Evolutionary conservation across 495 filamentous ascomycete genomes (phyloP), one percentile per base, ranked within the genome.

Genomic region (Xylaria acuta): DNA sequence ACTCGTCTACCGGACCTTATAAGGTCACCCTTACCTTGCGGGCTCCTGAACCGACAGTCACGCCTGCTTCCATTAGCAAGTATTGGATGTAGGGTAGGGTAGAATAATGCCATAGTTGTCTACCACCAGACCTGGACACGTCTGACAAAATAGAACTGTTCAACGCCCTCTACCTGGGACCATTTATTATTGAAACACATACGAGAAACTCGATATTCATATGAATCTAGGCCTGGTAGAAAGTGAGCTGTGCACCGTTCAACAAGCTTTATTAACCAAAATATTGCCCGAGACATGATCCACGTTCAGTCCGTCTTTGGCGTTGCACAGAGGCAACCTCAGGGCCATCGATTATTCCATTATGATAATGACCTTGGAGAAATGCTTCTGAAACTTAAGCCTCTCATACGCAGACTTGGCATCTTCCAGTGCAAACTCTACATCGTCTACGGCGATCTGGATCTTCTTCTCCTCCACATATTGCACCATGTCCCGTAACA

Each of bases 371-470:
- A 56, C 53, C 27, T 56, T 56, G 14, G 53, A 30, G 53, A 56
- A 93, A 76, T 94, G 92, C 78, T 91, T 92, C 80, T 91, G 86
- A 49, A 85, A 88, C 88, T 86, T 92, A 3, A 67, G 62, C n/a
- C 77, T 81, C 60, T 78, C 73, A 49, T 78, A 81, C 25, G 78
- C 79, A 36, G 91, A 86, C 77, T 79, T 85, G 0, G 81, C 69
- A 74, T 86, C 72, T 0, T 88, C 87, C 9, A 92, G 78, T 0
- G 72, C 80, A 69, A 92, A 92, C 87, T 56, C 81, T 76, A 82
- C 85, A 70, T 88, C 74, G 77, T 92, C 90, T 9, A 92, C 79
- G 25, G 91, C 88, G 1, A 90, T 90, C 63, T 88, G 85, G 73
- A 92, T 90, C 51, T 88, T 77, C 66, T 90, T 88, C 27, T 56